phyloP scores from a whole-genome alignment of 805 yeast genomes.

The Scheffersomyces amazonensis region DNA sequence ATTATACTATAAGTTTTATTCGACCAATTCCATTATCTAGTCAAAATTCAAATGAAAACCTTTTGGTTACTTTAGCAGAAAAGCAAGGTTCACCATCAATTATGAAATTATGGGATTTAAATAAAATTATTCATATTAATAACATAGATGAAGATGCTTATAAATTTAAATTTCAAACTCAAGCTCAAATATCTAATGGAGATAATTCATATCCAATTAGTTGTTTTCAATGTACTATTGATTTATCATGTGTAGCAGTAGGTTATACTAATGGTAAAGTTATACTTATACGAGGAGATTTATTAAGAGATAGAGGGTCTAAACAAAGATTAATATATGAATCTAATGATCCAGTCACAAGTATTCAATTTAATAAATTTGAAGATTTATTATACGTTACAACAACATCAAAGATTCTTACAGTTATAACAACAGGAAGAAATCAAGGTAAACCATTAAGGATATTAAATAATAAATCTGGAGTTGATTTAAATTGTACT shows the following conservation, averaged over 20 bases:
- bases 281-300: constrained; percentile 80
- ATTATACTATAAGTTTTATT: constrained; percentile 61
- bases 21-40: constrained; percentile 31
- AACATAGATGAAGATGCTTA: constrained; percentile 13
- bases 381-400: constrained; percentile 60
- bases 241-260: constrained; percentile 63
- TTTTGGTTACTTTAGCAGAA: constrained; percentile 73
- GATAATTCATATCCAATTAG: constrained; percentile 78
- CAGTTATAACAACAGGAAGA: constrained; percentile 75
- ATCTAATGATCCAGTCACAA: constrained; percentile 77
- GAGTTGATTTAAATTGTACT: constrained; percentile 50
- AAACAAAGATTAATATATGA: constrained; percentile 80
- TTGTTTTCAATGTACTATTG: constrained; percentile 51
- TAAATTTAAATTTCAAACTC: constrained; percentile 51
- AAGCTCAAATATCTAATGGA: constrained; percentile 64
- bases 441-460: constrained; percentile 62
- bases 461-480: constrained; percentile 43
- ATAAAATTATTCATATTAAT: constrained; percentile 36
- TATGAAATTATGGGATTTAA: constrained; percentile 72
- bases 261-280: constrained; percentile 87
- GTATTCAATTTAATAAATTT: constrained; percentile 57
- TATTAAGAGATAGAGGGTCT: constrained; percentile 84
- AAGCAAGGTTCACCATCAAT: constrained; percentile 66
- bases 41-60: constrained; percentile 40
- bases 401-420: constrained; percentile 68